Conservation (phyloP, 2,329 filamentous ascomycete species). For the Xylaria sp. region DNA sequence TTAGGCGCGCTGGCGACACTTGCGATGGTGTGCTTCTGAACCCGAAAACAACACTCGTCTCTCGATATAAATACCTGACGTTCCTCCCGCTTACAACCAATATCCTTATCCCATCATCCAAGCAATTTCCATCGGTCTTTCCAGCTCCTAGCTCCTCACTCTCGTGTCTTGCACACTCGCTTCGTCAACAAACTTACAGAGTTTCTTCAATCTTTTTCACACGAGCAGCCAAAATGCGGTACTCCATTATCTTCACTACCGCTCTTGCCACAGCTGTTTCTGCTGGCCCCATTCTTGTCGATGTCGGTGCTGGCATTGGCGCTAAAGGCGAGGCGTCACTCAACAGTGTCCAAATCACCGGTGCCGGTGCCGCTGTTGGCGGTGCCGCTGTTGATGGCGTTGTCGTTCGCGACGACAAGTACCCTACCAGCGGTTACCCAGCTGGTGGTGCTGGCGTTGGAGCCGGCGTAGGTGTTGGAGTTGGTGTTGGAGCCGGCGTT, state of each 20-base stretch:
- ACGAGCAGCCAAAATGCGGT: constrained; percentile 20
- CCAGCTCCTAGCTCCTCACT: not conserved
- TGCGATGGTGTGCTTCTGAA: not conserved
- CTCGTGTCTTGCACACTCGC: constrained; percentile 8
- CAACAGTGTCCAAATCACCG: too few relatives aligned
- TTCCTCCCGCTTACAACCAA: not conserved
- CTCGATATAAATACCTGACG: constrained; percentile 22
- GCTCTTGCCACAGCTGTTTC: constrained; percentile 20
- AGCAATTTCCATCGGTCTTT: constrained; percentile 7
- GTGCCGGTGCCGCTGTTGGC: too few relatives aligned
- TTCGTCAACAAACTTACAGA: constrained; percentile 12
- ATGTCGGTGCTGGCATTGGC: too few relatives aligned
- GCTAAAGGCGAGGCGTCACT: too few relatives aligned
- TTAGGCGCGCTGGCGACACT: constrained; percentile 13
- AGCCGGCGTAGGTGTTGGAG: too few relatives aligned
- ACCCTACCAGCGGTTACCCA: too few relatives aligned
- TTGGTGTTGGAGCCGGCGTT: too few relatives aligned
- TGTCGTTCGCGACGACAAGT: too few relatives aligned
- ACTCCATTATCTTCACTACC: constrained; percentile 19
- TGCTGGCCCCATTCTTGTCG: constrained; percentile 14
- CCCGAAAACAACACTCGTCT: not conserved
- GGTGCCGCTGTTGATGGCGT: too few relatives aligned
- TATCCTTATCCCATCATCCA: not conserved
- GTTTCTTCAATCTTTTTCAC: constrained; percentile 15
- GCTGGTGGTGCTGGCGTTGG: too few relatives aligned